Evolutionary conservation across 805 yeast genomes (phyloP), one percentile per base, ranked within the genome.

Genomic region (Wickerhamiella azyma): DNA sequence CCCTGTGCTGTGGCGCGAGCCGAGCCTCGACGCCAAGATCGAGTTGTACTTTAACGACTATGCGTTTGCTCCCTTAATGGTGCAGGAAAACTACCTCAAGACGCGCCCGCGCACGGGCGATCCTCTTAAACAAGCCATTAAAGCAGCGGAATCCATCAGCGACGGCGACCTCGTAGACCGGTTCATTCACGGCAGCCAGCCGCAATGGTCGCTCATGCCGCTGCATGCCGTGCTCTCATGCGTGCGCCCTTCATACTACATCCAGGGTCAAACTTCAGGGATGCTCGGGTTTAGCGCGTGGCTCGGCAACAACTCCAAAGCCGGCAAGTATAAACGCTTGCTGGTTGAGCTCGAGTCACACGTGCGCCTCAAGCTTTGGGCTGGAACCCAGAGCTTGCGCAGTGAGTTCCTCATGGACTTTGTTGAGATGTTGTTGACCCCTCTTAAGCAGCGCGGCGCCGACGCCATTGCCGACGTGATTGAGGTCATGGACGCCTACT

Each of bases 41-140:
- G 89, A 83, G 55, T 70, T 85, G 44, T 92, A 86, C 59, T 92
- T 92, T 68, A 86, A 85, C 62, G 98, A 92, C 63, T 83, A 85
- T 64, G 96, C 86, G 59, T 81, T 92, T 60, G 79, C 94, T 1
- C 97, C 98, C 5, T 69, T 89, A 50, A 89, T 92, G 97, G 75
- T 92, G 45, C 96, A 89, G 59, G 98, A 92, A 61, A 92, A 92
- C 64, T 92, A 92, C 60, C 62, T 85, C 41, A 65, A 65, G 30
- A 79, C 94, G 0, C 66, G 66, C 36, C 95, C 66, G 16, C 38
- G 56, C 44, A 66, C 47, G 52, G 68, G 9, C 67, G 67, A 72
- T 9, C 84, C 78, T 52, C 63, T 89, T 48, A 69, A 73, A 51
- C 66, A 77, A 14, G 77, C 81, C 1, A 81, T 85, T 1, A 65